Base-by-base conservation (phyloP, 352 stramenopile species). In the Sclerospora graminicola region DNA sequence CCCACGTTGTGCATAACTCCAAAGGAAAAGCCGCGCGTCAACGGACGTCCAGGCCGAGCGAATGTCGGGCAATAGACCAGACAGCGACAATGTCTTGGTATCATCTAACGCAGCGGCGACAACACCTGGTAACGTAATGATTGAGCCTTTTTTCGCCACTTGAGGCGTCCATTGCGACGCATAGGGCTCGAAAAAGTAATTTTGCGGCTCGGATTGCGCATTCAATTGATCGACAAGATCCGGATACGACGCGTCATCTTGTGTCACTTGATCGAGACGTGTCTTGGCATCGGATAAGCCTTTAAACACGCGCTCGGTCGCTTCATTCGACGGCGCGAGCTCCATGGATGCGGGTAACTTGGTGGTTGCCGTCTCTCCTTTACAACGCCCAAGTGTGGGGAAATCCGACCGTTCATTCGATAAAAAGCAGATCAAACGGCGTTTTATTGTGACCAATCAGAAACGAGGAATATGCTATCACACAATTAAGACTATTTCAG, bases 21-120 rank as follows among this genome's bases (percentile, higher is more conserved):
- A 99, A 8, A 99, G 65, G 49, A 96, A 98, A 11, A 99, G 64
- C 0, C 76, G 78, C 28, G 93, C 74, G 63, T 98, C 95, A 16
- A 97, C 76, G n/a, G 72, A 95, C 41, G 97, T 87, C 95, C 95
- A 99, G 19, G 86, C 94, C 33, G 95, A 70, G 60, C 93, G 62
- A 8, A 95, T 82, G 20, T 91, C 66, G 10, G 87, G 73, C 29
- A 98, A 64, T 8, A 98, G 52, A 7, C 94, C 94, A 60, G 96
- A 97, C 7, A 97, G 76, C 27, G 76, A 83, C 14, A 87, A 45
- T 6, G 70, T 68, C 46, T 73, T 66, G 16, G 79, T 54, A 19
- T 89, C 75, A 15, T 89, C 79, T 11, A 90, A 52, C 27, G 78
- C 69, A 5, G 64, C 79, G 20, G 75, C 75, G 28, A 93, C 73